Base-by-base conservation (phyloP, 2,329 filamentous ascomycete species). In the Monosporascus ibericus region DNA sequence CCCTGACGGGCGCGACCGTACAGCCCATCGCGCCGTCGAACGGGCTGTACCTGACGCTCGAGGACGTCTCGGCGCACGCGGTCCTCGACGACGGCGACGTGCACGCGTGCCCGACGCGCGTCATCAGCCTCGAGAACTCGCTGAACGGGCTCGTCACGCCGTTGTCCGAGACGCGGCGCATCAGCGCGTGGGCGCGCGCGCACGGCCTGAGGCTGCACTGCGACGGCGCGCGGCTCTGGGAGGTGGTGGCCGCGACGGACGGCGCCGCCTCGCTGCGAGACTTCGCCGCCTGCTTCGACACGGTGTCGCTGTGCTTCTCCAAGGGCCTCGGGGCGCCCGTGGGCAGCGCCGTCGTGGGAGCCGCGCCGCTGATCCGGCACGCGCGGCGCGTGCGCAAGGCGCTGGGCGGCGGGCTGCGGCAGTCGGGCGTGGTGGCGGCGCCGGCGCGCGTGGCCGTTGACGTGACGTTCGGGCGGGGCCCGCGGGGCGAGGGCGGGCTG, bases 301-400 rank as follows among this genome's bases (percentile, higher is more conserved):
- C 75, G 2, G 53, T 72, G 15, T 67, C 63, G 36, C 65, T 80
- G 30, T 80, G 77, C 62, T 78, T 80, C 60, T 75, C 73, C 54
- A 81, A 81, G 62, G 75, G 75, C 5, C 70, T 81, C 3, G 77
- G 77, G 15, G 77, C 77, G 0, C 78, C 78, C 0, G 71, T 79
- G 53, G 77, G 77, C 15, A 77, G 74, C 58, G 68, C 78, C 50
- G 51, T 79, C 7, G 66, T 77, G 22, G 75, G 75, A 11, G 40
- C 63, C 3, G 72, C 75, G 51, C 68, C 70, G 1, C 80, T 85
- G 58, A 78, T 89, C 62, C 82, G 82, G 63, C 81, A 84, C 49
- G 84, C 85, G 5, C 74, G 87, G n/a, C 88, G 87, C 84, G 78
- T 91, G 25, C 77, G 90, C 52, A 95, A 95, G 73, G 81, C 82